phyloP scores from a whole-genome alignment of 2,329 filamentous ascomycete species.

The Fusarium sp. region DNA sequence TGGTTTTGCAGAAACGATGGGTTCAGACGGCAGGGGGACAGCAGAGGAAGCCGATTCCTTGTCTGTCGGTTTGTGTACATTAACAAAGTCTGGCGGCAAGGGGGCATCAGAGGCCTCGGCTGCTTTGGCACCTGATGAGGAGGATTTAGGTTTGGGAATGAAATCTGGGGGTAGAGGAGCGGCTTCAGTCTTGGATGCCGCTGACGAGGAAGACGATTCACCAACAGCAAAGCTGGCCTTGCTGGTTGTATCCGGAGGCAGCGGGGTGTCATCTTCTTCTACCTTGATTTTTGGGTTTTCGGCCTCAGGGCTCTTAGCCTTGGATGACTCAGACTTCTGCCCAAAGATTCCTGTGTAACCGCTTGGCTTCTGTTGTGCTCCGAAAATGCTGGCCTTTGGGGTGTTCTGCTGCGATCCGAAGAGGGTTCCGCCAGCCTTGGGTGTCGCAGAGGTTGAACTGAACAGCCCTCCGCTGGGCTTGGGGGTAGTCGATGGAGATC shows the following conservation, averaged over 20 bases:
- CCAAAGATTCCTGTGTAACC: conserved; percentile 40
- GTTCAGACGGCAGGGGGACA: conserved; percentile 27
- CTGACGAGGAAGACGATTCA: conserved; percentile 63
- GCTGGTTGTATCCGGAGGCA: conserved; percentile 66
- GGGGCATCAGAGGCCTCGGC: conserved; percentile 41
- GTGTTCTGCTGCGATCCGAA: conserved; percentile 38
- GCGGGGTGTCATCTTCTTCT: conserved; percentile 51
- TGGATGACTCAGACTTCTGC: conserved; percentile 25
- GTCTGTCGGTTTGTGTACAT: conserved; percentile 28
- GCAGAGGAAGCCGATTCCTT: conserved; percentile 5
- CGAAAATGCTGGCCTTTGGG: conserved; percentile 36
- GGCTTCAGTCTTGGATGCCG: conserved; percentile 48
- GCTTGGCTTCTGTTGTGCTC: conserved; percentile 33
- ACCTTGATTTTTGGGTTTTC: conserved; percentile 51
- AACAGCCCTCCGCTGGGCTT: conserved; percentile 33
- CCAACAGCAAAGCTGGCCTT: conserved; percentile 59
- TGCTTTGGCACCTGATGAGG: conserved; percentile 2
- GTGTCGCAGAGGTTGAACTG: conserved; percentile 40
- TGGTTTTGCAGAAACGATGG: conserved; percentile 18
- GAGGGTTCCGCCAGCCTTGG: conserved; percentile 39
- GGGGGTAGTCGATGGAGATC: conserved; percentile 30
- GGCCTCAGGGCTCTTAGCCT: conserved; percentile 16
- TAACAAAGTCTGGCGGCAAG: conserved; percentile 47
- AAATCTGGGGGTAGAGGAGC: conserved; percentile 58
- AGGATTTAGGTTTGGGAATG: conserved; percentile 31